Percentiles rank a stretch among this genome's conserved stretches.
Conservation (phyloP, 2,329 filamentous ascomycete genomes). For the Talaromyces sp. region DNA sequence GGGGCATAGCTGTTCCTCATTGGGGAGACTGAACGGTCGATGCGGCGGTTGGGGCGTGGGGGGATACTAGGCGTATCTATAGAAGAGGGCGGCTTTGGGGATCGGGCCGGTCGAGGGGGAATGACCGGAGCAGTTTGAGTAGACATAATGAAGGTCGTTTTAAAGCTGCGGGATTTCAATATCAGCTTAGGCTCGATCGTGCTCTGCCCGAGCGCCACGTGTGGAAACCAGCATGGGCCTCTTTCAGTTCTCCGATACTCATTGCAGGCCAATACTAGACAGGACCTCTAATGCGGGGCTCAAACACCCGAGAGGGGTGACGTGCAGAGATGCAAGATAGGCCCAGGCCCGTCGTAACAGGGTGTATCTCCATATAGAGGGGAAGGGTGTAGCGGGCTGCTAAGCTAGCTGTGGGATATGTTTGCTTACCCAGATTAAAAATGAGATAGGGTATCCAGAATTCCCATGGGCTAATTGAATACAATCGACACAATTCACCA, state of each 20-base stretch:
- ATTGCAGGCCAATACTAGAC: conserved; percentile 1
- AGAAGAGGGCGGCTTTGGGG: conserved; percentile 51
- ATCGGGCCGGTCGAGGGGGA: conserved; percentile 65
- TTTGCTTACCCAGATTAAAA: conserved; percentile 27
- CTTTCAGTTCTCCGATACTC: not conserved
- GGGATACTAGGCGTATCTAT: conserved; percentile 71
- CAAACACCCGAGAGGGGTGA: conserved; percentile 5
- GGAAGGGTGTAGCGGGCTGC: conserved; percentile 10
- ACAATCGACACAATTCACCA: not conserved
- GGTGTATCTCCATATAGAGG: not conserved
- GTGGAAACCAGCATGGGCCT: conserved; percentile 10
- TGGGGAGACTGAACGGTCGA: conserved; percentile 77
- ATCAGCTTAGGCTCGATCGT: conserved; percentile 20
- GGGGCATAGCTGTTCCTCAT: conserved; percentile 77
- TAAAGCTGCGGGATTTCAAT: conserved; percentile 16
- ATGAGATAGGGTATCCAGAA: not conserved
- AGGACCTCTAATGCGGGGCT: conserved; percentile 1
- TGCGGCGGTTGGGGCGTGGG: conserved; percentile 68
- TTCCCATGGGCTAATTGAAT: conserved; percentile 14
- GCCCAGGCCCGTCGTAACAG: not conserved
- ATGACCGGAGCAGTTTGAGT: conserved; percentile 57
- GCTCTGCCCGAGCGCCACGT: conserved; percentile 13
- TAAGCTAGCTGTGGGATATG: conserved; percentile 14
- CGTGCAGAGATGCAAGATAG: conserved; percentile 18
- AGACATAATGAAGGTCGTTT: conserved; percentile 36